Percentiles rank a stretch among this genome's conserved stretches.
These are phyloP conservation scores for Limonium bicolor DNA, from an alignment of 148 eudicot species.

Conservation along the genomic window DNA sequence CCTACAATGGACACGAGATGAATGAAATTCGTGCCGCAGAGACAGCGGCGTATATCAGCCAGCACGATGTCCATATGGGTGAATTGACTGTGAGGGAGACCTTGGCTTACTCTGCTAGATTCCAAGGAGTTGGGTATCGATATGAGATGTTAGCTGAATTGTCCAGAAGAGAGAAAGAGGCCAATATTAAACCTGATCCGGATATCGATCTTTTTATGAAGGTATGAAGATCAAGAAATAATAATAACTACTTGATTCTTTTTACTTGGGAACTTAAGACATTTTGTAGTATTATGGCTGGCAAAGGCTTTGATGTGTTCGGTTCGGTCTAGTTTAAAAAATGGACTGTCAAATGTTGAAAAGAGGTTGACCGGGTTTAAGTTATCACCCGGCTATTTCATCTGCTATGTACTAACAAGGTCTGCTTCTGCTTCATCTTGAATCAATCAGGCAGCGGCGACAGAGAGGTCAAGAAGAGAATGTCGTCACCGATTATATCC, in stretches of 20 bases:
- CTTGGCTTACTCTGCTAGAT: constrained; percentile 41
- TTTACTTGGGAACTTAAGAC: too few species aligned
- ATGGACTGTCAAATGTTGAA: too few species aligned
- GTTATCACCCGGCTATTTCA: too few species aligned
- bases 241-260: too few species aligned
- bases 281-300: too few species aligned
- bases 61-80: constrained; percentile 40
- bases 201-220: constrained; percentile 57
- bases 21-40: constrained; percentile 39
- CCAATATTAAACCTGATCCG: constrained; percentile 51
- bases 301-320: too few species aligned
- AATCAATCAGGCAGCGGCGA: constrained; percentile 13
- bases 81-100: constrained; percentile 56
- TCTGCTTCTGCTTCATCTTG: too few species aligned
- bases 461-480: constrained; percentile 16
- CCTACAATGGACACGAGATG: constrained; percentile 44
- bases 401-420: too few species aligned
- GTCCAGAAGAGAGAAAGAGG: constrained; percentile 48
- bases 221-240: too few species aligned
- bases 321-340: too few species aligned
- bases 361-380: too few species aligned
- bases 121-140: constrained; percentile 43
- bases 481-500: constrained; percentile 16
- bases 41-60: constrained; percentile 48
- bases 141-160: constrained; percentile 45